Base-by-base conservation (phyloP, 2,329 filamentous ascomycete species). In the Anthostomella pinea region DNA sequence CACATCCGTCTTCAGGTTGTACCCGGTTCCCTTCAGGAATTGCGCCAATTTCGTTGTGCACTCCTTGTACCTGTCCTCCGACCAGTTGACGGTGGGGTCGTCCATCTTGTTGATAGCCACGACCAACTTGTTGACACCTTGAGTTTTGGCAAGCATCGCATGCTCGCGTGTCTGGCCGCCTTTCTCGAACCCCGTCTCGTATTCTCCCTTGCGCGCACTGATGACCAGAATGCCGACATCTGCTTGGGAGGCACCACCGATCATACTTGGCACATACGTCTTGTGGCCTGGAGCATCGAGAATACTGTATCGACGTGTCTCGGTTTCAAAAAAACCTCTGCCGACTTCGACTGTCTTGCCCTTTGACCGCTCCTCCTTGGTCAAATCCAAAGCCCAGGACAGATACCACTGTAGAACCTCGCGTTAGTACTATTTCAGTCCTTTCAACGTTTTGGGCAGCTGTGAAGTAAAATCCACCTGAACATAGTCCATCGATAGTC, bases 21-120 rank as follows among this genome's bases (percentile, higher is more conserved):
- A 97, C 17, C 91, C 91, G 8, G 94, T 85, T 35, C 81, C 86
- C 70, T 95, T 95, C 46, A 98, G 69, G 73, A 95, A 97, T 51
- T 83, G 77, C 11, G 81, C 65, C 32, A 98, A 79, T 71, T 97
- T 98, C 50, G 82, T 82, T 3, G 82, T 90, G 66, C 93, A 98
- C 68, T 98, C 93, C 57, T 87, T 83, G 71, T 88, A 98, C 38
- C 93, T 83, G 25, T 87, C 86, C 54, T 96, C 81, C 36, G 86
- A 93, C 94, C 94, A 98, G 58, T 95, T 80, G 33, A 98, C 94
- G 3, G 93, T 98, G 8, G 84, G 73, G 61, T 98, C 93, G 60
- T 98, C 93, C 94, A 98, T 98, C 76, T 98, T 98, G 79, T 98
- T 98, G 62, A 96, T 90, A 35, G 78, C 93, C 19, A 98, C 83